Conservation (phyloP, 306 rosid species). For the Casuarina equisetifolia region DNA sequence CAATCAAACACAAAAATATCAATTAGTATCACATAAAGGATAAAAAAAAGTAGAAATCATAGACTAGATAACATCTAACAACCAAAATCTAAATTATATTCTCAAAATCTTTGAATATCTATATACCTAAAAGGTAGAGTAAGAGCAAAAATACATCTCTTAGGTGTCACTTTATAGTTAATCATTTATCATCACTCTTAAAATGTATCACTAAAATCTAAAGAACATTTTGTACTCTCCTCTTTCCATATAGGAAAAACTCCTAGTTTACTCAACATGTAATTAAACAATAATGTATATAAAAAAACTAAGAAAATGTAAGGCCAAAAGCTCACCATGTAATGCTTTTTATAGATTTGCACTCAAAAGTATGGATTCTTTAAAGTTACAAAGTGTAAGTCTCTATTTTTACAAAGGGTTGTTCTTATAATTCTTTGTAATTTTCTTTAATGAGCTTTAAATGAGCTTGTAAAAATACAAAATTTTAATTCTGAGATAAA, state of each 20-base stretch:
- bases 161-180: background rate
- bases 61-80: too few species aligned
- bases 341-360: background rate
- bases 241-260: background rate
- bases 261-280: too few species aligned
- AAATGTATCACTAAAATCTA: background rate
- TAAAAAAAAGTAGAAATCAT: too few species aligned
- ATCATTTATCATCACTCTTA: background rate
- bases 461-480: background rate
- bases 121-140: background rate
- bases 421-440: background rate
- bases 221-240: too few species aligned
- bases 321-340: background rate
- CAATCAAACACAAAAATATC: too few species aligned
- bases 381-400: background rate
- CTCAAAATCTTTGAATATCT: too few species aligned
- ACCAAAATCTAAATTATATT: too few species aligned
- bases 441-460: background rate
- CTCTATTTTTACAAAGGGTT: too few species aligned
- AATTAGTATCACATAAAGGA: too few species aligned
- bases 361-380: background rate
- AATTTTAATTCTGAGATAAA: too few species aligned
- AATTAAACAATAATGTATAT: too few species aligned
- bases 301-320: too few species aligned
- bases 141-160: background rate